These are phyloP conservation scores for Spathaspora boniae DNA, from an alignment of 805 yeast species.

Conservation along the genomic window DNA sequence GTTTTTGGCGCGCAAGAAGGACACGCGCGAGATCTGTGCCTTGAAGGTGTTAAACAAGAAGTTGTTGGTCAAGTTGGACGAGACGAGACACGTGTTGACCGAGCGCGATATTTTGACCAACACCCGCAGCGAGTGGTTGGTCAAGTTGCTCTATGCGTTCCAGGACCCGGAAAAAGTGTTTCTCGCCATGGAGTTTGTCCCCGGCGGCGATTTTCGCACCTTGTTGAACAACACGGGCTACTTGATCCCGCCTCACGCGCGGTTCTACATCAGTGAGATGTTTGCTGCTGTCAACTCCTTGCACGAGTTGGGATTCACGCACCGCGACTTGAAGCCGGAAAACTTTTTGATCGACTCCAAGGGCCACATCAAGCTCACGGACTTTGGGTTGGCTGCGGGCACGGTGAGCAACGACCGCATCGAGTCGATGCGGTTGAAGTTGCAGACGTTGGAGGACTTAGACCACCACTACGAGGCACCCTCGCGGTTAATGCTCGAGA, in stretches of 20 bases:
- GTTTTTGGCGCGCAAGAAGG: conserved; percentile 90
- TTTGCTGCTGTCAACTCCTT: conserved; percentile 90
- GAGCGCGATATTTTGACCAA: conserved; percentile 97
- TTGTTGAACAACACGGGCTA: conserved; percentile 89
- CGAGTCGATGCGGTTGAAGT: conserved; percentile 79
- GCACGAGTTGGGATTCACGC: conserved; percentile 94
- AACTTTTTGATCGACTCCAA: conserved; percentile 84
- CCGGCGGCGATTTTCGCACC: conserved; percentile 98
- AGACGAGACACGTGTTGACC: conserved; percentile 91
- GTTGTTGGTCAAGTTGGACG: conserved; percentile 82
- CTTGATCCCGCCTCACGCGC: conserved; percentile 89
- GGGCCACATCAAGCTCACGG: conserved; percentile 92
- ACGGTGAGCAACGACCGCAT: conserved; percentile 89
- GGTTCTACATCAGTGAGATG: conserved; percentile 95
- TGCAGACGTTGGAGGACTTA: conserved; percentile 69
- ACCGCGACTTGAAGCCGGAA: conserved; percentile 95
- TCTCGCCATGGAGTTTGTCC: conserved; percentile 98
- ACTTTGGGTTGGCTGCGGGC: conserved; percentile 97
- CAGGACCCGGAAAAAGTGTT: conserved; percentile 89
- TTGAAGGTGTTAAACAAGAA: conserved; percentile 87
- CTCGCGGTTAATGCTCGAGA: conserved; percentile 75
- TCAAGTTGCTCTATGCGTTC: conserved; percentile 88
- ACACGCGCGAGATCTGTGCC: conserved; percentile 93
- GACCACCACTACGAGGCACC: conserved; percentile 51
- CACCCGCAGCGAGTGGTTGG: conserved; percentile 94